Conservation (phyloP, 2,329 filamentous ascomycete species). For the Epichloe scottii region DNA sequence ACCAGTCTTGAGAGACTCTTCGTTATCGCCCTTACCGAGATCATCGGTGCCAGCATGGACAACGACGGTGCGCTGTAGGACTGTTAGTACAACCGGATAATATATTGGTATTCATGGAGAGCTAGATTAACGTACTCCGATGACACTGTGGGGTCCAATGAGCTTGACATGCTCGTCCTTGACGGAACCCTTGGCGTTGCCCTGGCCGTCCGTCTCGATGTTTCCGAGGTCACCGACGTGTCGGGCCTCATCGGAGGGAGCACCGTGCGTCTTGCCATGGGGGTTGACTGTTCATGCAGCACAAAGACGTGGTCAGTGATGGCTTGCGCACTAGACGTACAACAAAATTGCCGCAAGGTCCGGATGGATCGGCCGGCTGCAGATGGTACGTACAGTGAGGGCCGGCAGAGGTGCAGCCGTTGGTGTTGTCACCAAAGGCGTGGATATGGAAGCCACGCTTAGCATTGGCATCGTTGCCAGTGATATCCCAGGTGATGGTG, state of each 20-base stretch:
- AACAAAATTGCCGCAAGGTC: background rate
- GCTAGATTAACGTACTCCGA: conserved; percentile 57
- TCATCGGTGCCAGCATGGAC: conserved; percentile 93
- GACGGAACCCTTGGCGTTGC: conserved; percentile 72
- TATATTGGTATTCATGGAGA: background rate
- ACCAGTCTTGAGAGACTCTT: conserved; percentile 96
- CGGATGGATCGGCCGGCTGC: conserved; percentile 7
- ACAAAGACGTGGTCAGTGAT: background rate
- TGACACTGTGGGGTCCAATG: conserved; percentile 87
- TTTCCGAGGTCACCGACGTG: conserved; percentile 98
- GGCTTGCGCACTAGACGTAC: background rate
- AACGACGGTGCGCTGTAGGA: conserved; percentile 72
- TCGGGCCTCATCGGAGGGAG: conserved; percentile 67
- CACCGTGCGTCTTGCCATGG: conserved; percentile 81
- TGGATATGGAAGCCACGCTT: conserved; percentile 98
- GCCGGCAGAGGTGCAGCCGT: conserved; percentile 96
- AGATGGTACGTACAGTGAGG: conserved; percentile 68
- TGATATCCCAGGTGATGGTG: conserved; percentile 83
- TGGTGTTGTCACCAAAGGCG: conserved; percentile 99
- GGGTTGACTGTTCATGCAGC: conserved; percentile 68
- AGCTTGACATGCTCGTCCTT: conserved; percentile 82
- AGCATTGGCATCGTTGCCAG: conserved; percentile 85
- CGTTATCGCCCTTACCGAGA: conserved; percentile 80
- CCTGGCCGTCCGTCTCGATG: conserved; percentile 87
- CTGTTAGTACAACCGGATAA: conserved; percentile 1